phyloP scores from a whole-genome alignment of 2,329 filamentous ascomycete genomes.

The Fonsecaea erecta region DNA sequence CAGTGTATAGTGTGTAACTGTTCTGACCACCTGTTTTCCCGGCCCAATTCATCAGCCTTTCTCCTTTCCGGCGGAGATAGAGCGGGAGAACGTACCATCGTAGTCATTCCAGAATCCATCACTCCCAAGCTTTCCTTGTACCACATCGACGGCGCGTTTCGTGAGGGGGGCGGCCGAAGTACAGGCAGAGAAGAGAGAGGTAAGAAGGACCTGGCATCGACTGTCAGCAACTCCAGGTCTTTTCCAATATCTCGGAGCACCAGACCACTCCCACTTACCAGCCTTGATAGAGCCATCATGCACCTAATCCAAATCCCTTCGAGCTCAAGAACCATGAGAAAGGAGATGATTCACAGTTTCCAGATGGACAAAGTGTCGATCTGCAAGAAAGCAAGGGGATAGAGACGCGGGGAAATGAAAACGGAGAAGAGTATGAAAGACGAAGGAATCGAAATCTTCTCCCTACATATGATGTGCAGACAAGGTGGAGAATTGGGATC shows the following conservation, averaged over 20 bases:
- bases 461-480: conserved; percentile 7
- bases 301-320: background rate
- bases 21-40: conserved; percentile 37
- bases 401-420: conserved; percentile 3
- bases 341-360: background rate
- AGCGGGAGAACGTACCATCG: conserved; percentile 26
- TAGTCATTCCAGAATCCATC: conserved; percentile 36
- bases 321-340: background rate
- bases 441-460: conserved; percentile 3
- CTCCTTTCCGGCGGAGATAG: background rate
- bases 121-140: conserved; percentile 34
- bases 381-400: background rate
- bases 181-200: conserved; percentile 15
- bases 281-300: conserved; percentile 13
- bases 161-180: conserved; percentile 20
- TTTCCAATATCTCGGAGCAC: background rate
- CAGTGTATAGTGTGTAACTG: conserved; percentile 42
- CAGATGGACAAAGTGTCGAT: background rate
- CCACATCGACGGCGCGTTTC: conserved; percentile 29
- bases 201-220: conserved; percentile 16
- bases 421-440: background rate
- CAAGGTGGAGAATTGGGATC: background rate
- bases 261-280: conserved; percentile 10
- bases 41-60: conserved; percentile 3
- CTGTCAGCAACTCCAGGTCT: conserved; percentile 11